Evolutionary conservation across 2,329 filamentous ascomycete species (phyloP).

Genomic region (Diaporthe sp.): DNA sequence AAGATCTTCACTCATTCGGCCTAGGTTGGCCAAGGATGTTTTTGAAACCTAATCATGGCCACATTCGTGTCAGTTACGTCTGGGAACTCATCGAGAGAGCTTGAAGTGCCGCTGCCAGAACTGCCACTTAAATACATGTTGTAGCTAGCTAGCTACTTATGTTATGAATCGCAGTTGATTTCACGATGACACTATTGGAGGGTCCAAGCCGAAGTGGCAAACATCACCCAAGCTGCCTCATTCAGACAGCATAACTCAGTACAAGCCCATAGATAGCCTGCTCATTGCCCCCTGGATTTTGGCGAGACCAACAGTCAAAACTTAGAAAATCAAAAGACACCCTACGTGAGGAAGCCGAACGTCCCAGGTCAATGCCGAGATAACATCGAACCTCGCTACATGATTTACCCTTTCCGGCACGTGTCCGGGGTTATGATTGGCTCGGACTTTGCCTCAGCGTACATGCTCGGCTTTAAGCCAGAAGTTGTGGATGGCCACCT

Average conservation of each 20-base stretch:
- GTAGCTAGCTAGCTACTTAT: background rate
- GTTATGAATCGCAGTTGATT: background rate
- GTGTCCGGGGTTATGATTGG: conserved; percentile 17
- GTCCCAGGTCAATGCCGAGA: background rate
- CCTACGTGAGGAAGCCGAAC: background rate
- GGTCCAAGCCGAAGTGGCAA: background rate
- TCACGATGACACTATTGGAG: background rate
- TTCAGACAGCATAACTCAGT: background rate
- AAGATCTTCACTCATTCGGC: background rate
- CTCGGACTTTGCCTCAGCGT: conserved; percentile 2
- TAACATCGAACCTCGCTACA: background rate
- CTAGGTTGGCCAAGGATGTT: background rate
- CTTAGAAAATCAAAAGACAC: background rate
- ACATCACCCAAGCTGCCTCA: background rate
- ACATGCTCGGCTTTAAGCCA: background rate
- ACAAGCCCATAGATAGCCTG: background rate
- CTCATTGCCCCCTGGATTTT: background rate
- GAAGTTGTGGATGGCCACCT: background rate
- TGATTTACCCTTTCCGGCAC: conserved; percentile 10
- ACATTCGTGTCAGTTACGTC: background rate
- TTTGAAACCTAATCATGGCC: background rate
- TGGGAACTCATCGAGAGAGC: background rate
- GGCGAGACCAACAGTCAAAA: background rate
- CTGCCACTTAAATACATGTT: background rate
- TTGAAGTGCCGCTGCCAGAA: background rate